A percentile compares a stretch with the other conserved stretches of the same genome.
Evolutionary conservation across 192 early-diverging fungal species (phyloP).

Genomic region (Glomus cerebriforme): DNA sequence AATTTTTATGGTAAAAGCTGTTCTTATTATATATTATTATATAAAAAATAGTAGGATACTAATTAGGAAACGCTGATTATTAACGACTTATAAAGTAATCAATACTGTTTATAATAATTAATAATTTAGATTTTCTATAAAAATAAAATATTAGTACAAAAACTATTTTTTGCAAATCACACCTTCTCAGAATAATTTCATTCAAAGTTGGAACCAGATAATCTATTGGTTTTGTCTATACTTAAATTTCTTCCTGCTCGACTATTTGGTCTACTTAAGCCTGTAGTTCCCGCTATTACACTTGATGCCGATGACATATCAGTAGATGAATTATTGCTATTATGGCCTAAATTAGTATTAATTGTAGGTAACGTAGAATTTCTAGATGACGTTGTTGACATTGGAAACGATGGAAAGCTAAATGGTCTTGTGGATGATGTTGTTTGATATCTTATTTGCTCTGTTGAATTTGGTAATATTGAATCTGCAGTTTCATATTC

Average conservation of each 20-base stretch:
- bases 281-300: neutral
- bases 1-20: too few species aligned
- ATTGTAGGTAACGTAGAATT: neutral
- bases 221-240: constrained; percentile 7
- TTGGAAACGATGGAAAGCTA: neutral
- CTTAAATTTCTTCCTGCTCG: constrained; percentile 12
- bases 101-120: neutral
- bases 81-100: too few species aligned
- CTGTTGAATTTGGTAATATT: too few species aligned
- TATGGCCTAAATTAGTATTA: neutral
- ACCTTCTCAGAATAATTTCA: neutral
- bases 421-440: neutral
- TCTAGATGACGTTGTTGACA: neutral
- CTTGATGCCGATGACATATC: neutral
- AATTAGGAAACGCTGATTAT: too few species aligned
- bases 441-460: neutral
- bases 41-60: too few species aligned
- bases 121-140: too few species aligned
- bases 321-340: constrained; percentile 1
- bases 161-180: too few species aligned
- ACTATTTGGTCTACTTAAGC: neutral
- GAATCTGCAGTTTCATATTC: constrained; percentile 13
- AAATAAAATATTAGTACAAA: too few species aligned
- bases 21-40: too few species aligned
- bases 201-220: neutral